Evolutionary conservation across 1,284 basidiomycete genomes (phyloP), one percentile per base, ranked within the genome.

Genomic region (Leccinum griseonigrum): DNA sequence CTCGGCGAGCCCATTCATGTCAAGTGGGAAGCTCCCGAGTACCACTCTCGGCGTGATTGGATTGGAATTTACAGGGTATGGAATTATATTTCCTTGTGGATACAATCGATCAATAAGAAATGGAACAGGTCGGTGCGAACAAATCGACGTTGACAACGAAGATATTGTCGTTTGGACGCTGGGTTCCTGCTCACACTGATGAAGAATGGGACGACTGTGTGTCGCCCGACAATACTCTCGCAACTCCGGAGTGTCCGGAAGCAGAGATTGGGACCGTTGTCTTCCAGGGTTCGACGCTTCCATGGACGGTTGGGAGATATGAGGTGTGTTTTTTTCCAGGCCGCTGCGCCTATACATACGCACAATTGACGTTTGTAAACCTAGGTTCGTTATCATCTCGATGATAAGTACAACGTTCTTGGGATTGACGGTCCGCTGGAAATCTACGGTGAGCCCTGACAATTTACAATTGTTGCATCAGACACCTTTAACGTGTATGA

Each of bases 361-460:
- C n/a, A 36, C 11, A 13, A 51, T 56, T 63, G 38, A 68, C 55
- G 11, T 31, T 34, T 53, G 22, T 43, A 36, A 54, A 59, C 31
- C 43, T 52, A 90, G 89, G 78, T 90, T 63, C 86, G 91, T 3
- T 93, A 93, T 71, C 94, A 97, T 73, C 94, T 96, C 69, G 92
- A 94, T 73, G 93, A 94, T 54, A 98, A 97, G 75, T 94, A 99
- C 78, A 97, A 96, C 73, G 97, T 99, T 60, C 91, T 99, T 83
- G 86, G 88, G 59, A 75, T 90, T 55, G 87, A 91, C 59, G 87
- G 87, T 1, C 93, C 94, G 1, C 78, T 98, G 62, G 94, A 97
- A 73, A 89, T 99, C 46, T 94, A 88, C 68, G 90, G 94, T 92
- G 68, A 65, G 90, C 77, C 40, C 22, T 31, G 16, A 13, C 28